Evolutionary conservation across 179 eudicot genomes (phyloP).

Genomic region (Pouteria campechiana): DNA sequence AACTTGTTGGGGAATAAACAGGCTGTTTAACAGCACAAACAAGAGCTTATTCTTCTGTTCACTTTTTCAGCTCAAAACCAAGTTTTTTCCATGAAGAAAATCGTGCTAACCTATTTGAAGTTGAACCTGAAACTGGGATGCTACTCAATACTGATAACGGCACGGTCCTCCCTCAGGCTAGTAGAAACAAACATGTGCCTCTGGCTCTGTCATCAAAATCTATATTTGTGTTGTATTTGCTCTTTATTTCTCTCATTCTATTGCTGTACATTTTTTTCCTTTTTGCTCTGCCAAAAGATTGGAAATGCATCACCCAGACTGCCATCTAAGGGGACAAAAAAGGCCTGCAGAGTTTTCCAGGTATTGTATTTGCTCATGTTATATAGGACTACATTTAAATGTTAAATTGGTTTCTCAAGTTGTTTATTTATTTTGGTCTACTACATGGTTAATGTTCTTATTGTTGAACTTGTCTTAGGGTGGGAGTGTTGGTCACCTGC

Average conservation of each 20-base stretch:
- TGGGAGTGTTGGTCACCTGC: constrained; percentile 94
- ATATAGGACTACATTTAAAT: no score
- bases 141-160: constrained; percentile 94
- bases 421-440: neutral
- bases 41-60: no score
- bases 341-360: constrained; percentile 77
- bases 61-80: constrained; percentile 67
- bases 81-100: constrained; percentile 90
- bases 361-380: no score
- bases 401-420: neutral
- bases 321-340: constrained; percentile 33
- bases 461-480: constrained; percentile 43
- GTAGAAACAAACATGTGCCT: no score
- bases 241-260: no score
- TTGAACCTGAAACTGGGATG: constrained; percentile 84
- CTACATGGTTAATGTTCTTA: neutral
- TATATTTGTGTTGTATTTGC: no score
- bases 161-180: constrained; percentile 89
- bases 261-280: no score
- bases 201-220: no score
- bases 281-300: no score
- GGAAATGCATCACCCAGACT: constrained; percentile 36
- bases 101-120: constrained; percentile 89
- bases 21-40: no score
- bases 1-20: no score